Evolutionary conservation across 140 eudicot genomes (phyloP), one percentile per base, ranked within the genome.

Genomic region (Cichorium intybus): DNA sequence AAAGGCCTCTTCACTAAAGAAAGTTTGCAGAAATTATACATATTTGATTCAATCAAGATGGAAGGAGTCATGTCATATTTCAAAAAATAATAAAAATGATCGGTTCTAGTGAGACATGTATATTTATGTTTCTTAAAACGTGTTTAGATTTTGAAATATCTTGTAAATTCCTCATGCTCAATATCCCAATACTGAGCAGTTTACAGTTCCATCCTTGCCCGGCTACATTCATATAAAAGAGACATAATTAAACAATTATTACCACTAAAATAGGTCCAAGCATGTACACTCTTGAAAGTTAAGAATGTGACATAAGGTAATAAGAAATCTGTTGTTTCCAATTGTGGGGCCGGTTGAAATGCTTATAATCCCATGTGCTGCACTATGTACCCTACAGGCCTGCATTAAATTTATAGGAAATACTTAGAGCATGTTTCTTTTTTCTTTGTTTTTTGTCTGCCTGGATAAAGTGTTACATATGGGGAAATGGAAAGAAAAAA

Each of bases 371-470:
- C 98, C 98, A 64, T 88, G 99, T 50, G 94, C 87, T 6, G 97
- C 97, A 74, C 88, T 84, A 60, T 93, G 99, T 49, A 82, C 88
- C 97, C 96, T n/a, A n/a, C n/a, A n/a, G n/a, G n/a, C n/a, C n/a
- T 85, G 77, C 35, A 77, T 37, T 7, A 20, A 54, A 41, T 51
- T 24, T 23, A 73, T 24, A n/a, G 3, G 60, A 59, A 58, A 20
- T 1, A n/a, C n/a, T n/a, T n/a, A n/a, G n/a, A n/a, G n/a, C n/a
- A n/a, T n/a, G n/a, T n/a, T n/a, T n/a, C n/a, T n/a, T n/a, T n/a
- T 35, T 39, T 5, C 15, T 14, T 14, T 12, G 4, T 43, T 1
- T 43, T 43, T 5, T 43, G 18, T 2, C 46, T 12, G 46, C 12
- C 46, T 35, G 10, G 3, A 35, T 35, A 35, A 35, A 27, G 10